Evolutionary conservation across 2,329 filamentous ascomycete species (phyloP).

Genomic region (Pseudogymnoascus sp.): DNA sequence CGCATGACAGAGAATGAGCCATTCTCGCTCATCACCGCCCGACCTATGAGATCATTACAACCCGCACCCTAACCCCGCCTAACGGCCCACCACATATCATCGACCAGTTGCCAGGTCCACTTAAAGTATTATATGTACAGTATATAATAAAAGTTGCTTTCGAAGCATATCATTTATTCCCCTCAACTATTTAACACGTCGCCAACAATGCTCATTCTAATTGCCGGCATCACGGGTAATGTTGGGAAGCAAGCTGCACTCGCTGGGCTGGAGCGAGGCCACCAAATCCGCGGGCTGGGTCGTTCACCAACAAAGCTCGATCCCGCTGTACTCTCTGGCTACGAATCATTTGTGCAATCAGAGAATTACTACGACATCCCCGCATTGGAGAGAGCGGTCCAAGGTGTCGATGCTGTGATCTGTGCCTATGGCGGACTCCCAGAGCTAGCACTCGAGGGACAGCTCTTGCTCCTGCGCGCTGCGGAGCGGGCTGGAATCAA

Average conservation of each 20-base stretch:
- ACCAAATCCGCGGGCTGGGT: background rate
- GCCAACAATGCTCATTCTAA: background rate
- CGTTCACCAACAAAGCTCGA: background rate
- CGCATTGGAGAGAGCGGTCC: conserved; percentile 27
- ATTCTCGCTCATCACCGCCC: background rate
- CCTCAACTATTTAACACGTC: background rate
- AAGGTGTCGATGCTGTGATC: conserved; percentile 31
- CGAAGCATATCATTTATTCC: background rate
- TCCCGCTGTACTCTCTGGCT: background rate
- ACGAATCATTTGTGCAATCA: conserved; percentile 25
- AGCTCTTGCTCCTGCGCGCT: conserved; percentile 30
- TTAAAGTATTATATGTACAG: background rate
- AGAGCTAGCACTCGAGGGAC: conserved; percentile 26
- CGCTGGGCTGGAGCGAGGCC: background rate
- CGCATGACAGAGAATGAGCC: background rate
- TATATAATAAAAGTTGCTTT: background rate
- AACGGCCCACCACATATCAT: background rate
- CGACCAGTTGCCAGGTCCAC: background rate
- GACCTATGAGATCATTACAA: background rate
- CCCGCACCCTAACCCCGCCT: background rate
- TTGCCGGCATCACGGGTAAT: background rate
- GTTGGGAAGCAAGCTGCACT: background rate
- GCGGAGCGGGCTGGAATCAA: conserved; percentile 30
- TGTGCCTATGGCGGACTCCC: conserved; percentile 24
- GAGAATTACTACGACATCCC: conserved; percentile 25